Evolutionary conservation across 2,329 filamentous ascomycete species (phyloP), one percentile per base, ranked within the genome.

Genomic region (Ustulina deusta): DNA sequence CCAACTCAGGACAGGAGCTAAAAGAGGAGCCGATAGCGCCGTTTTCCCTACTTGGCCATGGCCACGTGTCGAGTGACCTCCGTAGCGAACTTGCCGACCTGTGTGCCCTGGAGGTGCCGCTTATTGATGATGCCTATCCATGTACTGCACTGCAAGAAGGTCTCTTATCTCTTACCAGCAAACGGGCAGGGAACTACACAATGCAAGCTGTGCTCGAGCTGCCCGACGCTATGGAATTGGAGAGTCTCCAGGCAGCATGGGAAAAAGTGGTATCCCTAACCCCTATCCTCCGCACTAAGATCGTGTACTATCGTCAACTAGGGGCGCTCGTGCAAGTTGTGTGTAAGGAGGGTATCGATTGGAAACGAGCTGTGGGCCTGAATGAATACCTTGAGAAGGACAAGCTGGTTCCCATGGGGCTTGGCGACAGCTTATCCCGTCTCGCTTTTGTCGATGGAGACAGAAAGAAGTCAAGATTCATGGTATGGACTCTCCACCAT

Each of bases 161-260:
- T 2, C 48, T 51, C 6, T 15, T 51, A n/a, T 51, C 48, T 29
- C 48, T 51, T 1, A 51, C 25, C 13, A 51, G 25, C 10, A 51
- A 51, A 51, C 25, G 48, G 15, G 17, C 27, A 29, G 48, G 48
- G 1, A 25, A 51, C 48, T 51, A 51, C 48, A 51, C 48, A 29
- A 51, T 51, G 48, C 48, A 51, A 27, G 48, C 48, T 32, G 48
- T 51, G 48, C 48, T 51, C 7, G 48, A 51, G 48, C 48, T 51
- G n/a, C 32, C 48, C 13, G 27, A 32, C 13, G 13, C 25, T 32
- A 15, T 51, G 13, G 48, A 51, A 7, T 27, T 27, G 7, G 48
- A 51, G 15, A 13, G 25, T 17, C 48, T 51, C 15, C 15, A 32
- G 15, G 9, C 13, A 32, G 48, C 48, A 51, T 51, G 48, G 48